phyloP scores from a whole-genome alignment of 2,329 filamentous ascomycete genomes.

The Ophiostoma triangulosporum region DNA sequence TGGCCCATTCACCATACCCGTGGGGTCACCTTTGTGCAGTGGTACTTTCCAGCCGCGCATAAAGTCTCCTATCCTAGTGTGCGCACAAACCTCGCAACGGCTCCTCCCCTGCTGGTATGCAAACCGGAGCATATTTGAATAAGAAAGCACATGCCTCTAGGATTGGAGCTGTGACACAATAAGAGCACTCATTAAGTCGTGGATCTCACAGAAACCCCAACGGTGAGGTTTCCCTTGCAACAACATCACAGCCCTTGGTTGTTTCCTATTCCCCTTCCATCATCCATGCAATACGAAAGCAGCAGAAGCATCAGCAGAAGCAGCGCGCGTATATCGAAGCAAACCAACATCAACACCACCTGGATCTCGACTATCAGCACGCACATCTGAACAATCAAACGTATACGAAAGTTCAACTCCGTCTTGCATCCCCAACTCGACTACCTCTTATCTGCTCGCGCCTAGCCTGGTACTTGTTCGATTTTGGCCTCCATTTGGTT shows the following conservation, averaged over 20 bases:
- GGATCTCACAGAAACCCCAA: slow-evolving; percentile 9
- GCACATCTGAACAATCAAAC: not conserved
- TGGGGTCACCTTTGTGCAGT: not conserved
- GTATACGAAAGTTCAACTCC: no score
- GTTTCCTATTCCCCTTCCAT: not conserved
- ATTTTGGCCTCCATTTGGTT: no score
- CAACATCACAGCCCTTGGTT: slow-evolving; percentile 3
- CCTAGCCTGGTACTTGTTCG: no score
- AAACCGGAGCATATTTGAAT: not conserved
- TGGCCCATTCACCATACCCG: not conserved
- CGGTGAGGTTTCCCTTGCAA: slow-evolving; percentile 4
- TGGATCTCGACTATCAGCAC: no score
- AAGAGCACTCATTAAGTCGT: slow-evolving; percentile 2
- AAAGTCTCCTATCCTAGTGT: not conserved
- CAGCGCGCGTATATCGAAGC: not conserved
- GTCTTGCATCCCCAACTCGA: no score
- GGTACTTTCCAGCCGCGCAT: not conserved
- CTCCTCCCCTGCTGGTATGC: not conserved
- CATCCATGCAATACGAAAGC: not conserved
- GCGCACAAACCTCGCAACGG: not conserved
- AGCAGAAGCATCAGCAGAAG: slow-evolving; percentile 5
- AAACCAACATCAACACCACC: not conserved
- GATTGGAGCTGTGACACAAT: not conserved
- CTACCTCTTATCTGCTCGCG: not conserved
- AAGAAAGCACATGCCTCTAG: slow-evolving; percentile 1